Conservation (phyloP, 345 rosid species). For the Ailanthus altissimus region DNA sequence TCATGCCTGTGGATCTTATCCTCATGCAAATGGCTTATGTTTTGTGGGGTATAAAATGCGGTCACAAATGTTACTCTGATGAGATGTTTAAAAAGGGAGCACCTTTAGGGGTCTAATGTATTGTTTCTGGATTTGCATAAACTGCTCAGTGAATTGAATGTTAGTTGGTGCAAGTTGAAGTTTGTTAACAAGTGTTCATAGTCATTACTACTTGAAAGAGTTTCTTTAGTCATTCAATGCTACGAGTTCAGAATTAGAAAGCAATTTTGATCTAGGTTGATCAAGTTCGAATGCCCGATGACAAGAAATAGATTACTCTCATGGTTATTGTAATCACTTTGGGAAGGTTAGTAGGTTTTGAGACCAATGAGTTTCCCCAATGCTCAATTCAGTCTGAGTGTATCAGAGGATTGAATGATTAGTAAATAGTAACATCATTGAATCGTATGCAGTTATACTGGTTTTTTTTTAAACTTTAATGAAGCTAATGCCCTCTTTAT, state of each 20-base stretch:
- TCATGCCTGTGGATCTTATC: neutral
- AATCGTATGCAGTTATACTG: neutral
- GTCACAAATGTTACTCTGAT: neutral
- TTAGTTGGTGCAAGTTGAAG: neutral
- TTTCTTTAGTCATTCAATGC: slow-evolving; percentile 7
- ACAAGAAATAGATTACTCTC: neutral
- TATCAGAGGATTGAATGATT: neutral
- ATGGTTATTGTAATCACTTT: neutral
- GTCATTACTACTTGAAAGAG: neutral
- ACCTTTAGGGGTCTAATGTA: neutral
- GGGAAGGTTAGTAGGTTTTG: neutral
- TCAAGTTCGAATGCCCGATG: neutral
- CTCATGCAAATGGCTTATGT: neutral
- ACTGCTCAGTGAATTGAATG: slow-evolving; percentile 6
- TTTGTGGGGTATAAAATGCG: neutral
- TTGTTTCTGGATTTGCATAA: neutral
- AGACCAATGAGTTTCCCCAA: neutral
- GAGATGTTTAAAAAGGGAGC: neutral
- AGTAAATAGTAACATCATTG: neutral
- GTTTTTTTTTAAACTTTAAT: neutral
- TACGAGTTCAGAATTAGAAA: neutral
- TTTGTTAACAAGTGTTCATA: neutral
- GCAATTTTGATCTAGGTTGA: neutral
- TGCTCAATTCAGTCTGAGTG: neutral
- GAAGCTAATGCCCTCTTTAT: slow-evolving; percentile 17